These are phyloP conservation scores for Graphilbum fragrans DNA, from an alignment of 2,329 filamentous ascomycete species.

Conservation along the genomic window DNA sequence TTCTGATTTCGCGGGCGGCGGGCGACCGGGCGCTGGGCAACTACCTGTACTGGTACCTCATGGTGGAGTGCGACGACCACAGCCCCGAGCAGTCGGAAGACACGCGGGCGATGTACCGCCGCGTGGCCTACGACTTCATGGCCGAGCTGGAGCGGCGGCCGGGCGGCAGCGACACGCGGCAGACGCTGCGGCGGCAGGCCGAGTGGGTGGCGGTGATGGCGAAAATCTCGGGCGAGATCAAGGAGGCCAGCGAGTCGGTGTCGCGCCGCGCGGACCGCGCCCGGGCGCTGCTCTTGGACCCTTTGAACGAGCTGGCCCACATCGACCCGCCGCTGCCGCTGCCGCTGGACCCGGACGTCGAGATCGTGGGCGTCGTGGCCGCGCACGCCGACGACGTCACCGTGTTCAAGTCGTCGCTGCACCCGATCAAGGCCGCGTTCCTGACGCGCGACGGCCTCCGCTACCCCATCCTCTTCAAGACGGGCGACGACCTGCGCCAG, in stretches of 20 bases:
- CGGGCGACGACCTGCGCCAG: constrained; percentile 88
- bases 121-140: constrained; percentile 96
- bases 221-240: constrained; percentile 81
- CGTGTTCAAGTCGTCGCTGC: constrained; percentile 92
- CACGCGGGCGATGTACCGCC: constrained; percentile 77
- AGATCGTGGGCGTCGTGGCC: constrained; percentile 59
- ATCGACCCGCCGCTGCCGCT: constrained; percentile 83
- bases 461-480: constrained; percentile 95
- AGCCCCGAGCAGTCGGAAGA: constrained; percentile 59
- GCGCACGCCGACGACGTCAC: constrained; percentile 60
- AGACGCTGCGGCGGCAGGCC: constrained; percentile 70
- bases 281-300: constrained; percentile 74
- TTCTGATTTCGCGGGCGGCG: constrained; percentile 78
- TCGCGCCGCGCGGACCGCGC: constrained; percentile 71
- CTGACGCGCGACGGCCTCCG: constrained; percentile 64
- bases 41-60: constrained; percentile 96
- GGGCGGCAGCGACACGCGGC: constrained; percentile 60
- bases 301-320: constrained; percentile 73
- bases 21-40: constrained; percentile 86
- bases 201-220: constrained; percentile 80
- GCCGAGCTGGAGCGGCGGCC: constrained; percentile 62
- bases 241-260: constrained; percentile 65
- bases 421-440: constrained; percentile 84
- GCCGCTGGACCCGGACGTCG: constrained; percentile 74
- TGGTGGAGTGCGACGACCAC: constrained; percentile 88